Evolutionary conservation across 164 flowering plant species (phyloP), one percentile per base, ranked within the genome.

Genomic region (Stephania japonica): DNA sequence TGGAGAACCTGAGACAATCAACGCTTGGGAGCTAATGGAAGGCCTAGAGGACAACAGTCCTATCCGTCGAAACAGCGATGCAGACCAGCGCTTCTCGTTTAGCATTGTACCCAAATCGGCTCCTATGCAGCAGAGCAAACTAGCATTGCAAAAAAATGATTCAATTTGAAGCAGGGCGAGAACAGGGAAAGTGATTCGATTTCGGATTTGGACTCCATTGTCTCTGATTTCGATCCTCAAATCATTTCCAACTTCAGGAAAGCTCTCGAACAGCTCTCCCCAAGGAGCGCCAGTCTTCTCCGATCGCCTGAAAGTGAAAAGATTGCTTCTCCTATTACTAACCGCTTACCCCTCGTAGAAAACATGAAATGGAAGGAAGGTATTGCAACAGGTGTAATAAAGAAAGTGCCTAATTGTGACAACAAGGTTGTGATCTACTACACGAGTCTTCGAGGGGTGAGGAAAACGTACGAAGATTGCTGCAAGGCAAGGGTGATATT

Each of bases 381-480:
- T 21, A 72, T 64, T 67, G 79, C 7, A 25, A 61, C 41, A 25
- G 38, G 62, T 1, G 70, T 72, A 9, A 18, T 53, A n/a, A 83
- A 78, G 72, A 73, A 47, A 42, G 69, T 72, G 11, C 73, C 78
- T 13, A 70, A 70, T 65, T 83, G 80, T 2, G 84, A 83, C 56
- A 89, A 90, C 12, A 90, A 80, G 78, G 79, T 91, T 49, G 79
- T 93, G 0, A 26, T 93, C 21, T 96, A 96, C 78, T 88, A 87
- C 74, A 96, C 99, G 1, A 96, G 92, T 82, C 78, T 96, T 5
- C 72, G 99, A 76, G 99, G 98, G 0, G 88, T 96, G 47, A 78
- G 99, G 75, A 96, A 88, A 80, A 96, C 99, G 9, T 91, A 88
- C 75, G 98, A 93, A 81, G 97, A 91, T 69, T 89, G 95, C 47